Evolutionary conservation across 2,329 filamentous ascomycete genomes (phyloP).

Genomic region (Fusarium sp.): DNA sequence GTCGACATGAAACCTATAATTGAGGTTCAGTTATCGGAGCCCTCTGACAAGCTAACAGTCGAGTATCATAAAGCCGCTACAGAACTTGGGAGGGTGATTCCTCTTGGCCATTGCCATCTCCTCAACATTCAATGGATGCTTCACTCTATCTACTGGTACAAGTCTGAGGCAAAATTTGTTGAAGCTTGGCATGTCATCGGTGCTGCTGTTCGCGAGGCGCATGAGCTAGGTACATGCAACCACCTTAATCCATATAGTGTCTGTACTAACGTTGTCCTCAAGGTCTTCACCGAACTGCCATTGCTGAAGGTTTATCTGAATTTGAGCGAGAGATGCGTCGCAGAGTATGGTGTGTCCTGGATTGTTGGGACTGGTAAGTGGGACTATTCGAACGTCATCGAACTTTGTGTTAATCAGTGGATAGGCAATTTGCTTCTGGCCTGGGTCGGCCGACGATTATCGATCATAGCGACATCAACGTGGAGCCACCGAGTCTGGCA

Average conservation of each 20-base stretch:
- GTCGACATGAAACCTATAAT: constrained; percentile 49
- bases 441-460: constrained; percentile 53
- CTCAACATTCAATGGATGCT: constrained; percentile 53
- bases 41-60: constrained; percentile 47
- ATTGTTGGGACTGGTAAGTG: constrained; percentile 55
- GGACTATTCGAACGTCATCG: rapidly evolving
- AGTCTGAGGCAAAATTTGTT: constrained; percentile 52
- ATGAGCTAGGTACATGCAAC: constrained; percentile 48
- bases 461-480: constrained; percentile 51
- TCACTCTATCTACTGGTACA: constrained; percentile 55
- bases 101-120: constrained; percentile 51
- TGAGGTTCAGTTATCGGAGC: constrained; percentile 48
- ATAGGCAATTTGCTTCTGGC: constrained; percentile 54
- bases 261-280: neutral
- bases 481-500: constrained; percentile 51
- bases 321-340: constrained; percentile 55
- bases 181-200: constrained; percentile 55
- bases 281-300: constrained; percentile 51
- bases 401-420: neutral
- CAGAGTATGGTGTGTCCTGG: constrained; percentile 54
- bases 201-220: constrained; percentile 52
- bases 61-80: constrained; percentile 51
- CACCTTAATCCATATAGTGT: too few relatives aligned
- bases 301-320: constrained; percentile 46
- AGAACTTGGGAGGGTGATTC: constrained; percentile 52